phyloP scores from a whole-genome alignment of 768 basidiomycete genomes.

The Rhodosporidiobolus sp. region DNA sequence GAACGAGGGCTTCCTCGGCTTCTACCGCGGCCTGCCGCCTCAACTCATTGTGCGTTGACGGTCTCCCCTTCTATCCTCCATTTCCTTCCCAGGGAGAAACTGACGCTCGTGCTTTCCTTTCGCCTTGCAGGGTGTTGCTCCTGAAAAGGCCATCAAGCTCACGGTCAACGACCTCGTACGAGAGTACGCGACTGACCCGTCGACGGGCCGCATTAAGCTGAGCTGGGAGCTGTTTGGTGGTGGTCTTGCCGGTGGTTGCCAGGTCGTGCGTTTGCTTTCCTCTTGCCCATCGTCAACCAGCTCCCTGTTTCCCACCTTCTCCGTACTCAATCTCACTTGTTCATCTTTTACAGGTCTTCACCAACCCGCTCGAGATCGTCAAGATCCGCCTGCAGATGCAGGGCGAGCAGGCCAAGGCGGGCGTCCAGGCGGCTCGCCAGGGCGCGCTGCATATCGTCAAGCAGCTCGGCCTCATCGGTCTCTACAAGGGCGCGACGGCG shows the following conservation, averaged over 20 bases:
- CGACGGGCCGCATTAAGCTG: constrained; percentile 90
- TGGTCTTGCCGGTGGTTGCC: constrained; percentile 89
- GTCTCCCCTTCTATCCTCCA: background rate
- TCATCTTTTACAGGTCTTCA: constrained; percentile 67
- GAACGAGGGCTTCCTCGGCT: constrained; percentile 91
- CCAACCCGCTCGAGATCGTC: constrained; percentile 86
- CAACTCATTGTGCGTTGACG: constrained; percentile 70
- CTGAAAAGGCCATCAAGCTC: constrained; percentile 96
- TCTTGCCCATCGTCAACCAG: no score
- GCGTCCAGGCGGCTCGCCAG: constrained; percentile 59
- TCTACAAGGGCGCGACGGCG: constrained; percentile 89
- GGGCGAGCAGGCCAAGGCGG: constrained; percentile 87
- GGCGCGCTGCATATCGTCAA: constrained; percentile 90
- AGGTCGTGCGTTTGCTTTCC: constrained; percentile 65
- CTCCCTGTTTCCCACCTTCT: background rate
- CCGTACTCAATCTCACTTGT: constrained; percentile 4
- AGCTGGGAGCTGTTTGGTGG: constrained; percentile 89
- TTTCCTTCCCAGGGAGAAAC: no score
- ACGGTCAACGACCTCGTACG: constrained; percentile 93
- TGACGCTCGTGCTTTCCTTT: constrained; percentile 6
- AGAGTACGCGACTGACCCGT: constrained; percentile 78
- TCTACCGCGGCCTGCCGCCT: constrained; percentile 92
- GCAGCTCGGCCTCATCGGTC: constrained; percentile 82
- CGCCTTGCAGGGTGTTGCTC: constrained; percentile 73
- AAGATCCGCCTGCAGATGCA: constrained; percentile 87